Conservation (phyloP, 2,329 filamentous ascomycete genomes). For the Fusarium oxysporum region DNA sequence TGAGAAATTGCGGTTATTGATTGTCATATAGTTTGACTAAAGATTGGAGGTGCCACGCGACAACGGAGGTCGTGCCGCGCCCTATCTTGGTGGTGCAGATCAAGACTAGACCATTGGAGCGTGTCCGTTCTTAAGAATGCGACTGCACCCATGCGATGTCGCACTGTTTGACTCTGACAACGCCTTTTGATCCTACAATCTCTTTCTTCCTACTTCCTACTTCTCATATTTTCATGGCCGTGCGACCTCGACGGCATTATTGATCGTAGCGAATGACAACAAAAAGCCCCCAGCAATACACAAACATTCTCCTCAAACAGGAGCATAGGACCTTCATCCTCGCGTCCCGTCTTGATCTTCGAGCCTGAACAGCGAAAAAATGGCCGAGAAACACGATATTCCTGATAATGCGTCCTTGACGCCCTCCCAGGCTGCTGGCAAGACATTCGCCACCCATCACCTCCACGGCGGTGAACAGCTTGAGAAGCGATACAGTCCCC, state of each 20-base stretch:
- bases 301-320: conserved; percentile 26
- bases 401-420: conserved; percentile 25
- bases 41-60: neutral
- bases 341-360: conserved; percentile 23
- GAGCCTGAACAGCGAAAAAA: neutral
- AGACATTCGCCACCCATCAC: conserved; percentile 11
- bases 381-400: conserved; percentile 26
- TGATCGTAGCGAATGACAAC: conserved; percentile 21
- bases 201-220: too few relatives aligned
- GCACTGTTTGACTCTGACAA: neutral
- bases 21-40: conserved; percentile 2
- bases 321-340: conserved; percentile 28
- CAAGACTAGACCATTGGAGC: neutral
- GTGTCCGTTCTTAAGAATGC: conserved; percentile 1
- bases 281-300: conserved; percentile 19
- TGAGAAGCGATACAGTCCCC: conserved; percentile 40
- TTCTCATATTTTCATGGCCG: neutral
- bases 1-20: neutral
- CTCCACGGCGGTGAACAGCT: conserved; percentile 25
- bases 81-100: neutral
- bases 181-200: neutral
- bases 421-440: conserved; percentile 33
- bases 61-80: neutral
- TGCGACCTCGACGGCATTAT: neutral
- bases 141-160: neutral